Evolutionary conservation across 2,329 filamentous ascomycete species (phyloP).

Genomic region (Calonectria ilicicola): DNA sequence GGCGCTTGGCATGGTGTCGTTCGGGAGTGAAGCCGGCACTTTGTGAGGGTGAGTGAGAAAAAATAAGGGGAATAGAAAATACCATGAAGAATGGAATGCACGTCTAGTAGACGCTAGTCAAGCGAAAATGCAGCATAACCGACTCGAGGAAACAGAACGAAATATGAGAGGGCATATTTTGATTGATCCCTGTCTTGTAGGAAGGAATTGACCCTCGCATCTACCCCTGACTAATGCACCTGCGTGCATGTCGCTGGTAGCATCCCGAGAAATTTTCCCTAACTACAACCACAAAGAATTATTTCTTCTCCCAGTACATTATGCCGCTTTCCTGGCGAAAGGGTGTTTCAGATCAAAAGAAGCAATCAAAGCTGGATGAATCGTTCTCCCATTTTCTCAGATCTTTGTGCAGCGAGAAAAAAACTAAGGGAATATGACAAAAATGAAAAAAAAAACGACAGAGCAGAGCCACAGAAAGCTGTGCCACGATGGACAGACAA

Average conservation of each 20-base stretch:
- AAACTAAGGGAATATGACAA: no score
- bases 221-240: not conserved
- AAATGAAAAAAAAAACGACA: not conserved
- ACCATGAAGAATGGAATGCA: no score
- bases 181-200: no score
- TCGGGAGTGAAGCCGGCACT: not conserved
- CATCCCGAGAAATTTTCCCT: not conserved
- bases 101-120: no score
- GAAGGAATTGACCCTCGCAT: not conserved
- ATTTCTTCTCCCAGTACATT: not conserved
- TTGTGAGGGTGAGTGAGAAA: not conserved
- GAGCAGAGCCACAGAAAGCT: not conserved
- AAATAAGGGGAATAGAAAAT: no score
- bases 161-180: not conserved
- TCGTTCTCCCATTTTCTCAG: no score
- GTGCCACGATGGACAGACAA: not conserved
- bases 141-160: not conserved
- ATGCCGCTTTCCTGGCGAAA: not conserved
- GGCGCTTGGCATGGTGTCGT: not conserved
- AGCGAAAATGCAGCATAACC: not conserved
- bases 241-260: not conserved
- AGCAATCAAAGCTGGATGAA: not conserved
- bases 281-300: not conserved
- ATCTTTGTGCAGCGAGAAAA: no score
- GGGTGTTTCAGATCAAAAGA: not conserved